A percentile compares a stretch with the other conserved stretches of the same genome.
These are phyloP conservation scores for Dictyostelium purpureum DNA, from an alignment of 78 protist species.

Conservation along the genomic window DNA sequence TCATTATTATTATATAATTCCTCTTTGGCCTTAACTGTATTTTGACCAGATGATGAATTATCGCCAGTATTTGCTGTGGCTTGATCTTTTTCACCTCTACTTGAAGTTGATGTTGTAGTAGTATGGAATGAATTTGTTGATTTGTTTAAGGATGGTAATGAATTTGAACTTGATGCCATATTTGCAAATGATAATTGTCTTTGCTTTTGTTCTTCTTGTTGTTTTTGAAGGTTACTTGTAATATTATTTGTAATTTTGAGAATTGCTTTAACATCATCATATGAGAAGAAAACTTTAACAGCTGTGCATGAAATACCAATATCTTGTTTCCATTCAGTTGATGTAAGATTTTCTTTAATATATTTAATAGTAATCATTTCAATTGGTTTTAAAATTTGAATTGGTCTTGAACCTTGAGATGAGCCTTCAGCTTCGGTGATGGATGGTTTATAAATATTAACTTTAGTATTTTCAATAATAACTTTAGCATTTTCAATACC, in stretches of 20 bases:
- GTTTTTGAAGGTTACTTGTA: neutral
- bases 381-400: conserved; percentile 64
- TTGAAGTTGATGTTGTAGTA: neutral
- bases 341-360: conserved; percentile 36
- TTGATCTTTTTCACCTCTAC: neutral
- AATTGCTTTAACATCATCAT: conserved; percentile 53
- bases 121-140: conserved; percentile 1
- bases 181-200: neutral
- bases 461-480: conserved; percentile 12
- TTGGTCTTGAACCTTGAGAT: conserved; percentile 51
- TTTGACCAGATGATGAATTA: neutral
- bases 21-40: neutral
- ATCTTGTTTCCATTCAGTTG: conserved; percentile 39
- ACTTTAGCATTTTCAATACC: conserved; percentile 61
- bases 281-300: conserved; percentile 40
- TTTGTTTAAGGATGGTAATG: neutral
- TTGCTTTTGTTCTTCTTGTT: neutral
- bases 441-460: conserved; percentile 47
- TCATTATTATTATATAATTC: conserved; percentile 20
- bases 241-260: conserved; percentile 27
- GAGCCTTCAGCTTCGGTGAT: neutral
- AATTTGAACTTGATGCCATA: neutral
- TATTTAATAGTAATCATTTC: conserved; percentile 28
- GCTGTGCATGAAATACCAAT: conserved; percentile 1
- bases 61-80: neutral